These are phyloP conservation scores for Candida mesenterica DNA, from an alignment of 1,139 yeast genomes.

Conservation along the genomic window DNA sequence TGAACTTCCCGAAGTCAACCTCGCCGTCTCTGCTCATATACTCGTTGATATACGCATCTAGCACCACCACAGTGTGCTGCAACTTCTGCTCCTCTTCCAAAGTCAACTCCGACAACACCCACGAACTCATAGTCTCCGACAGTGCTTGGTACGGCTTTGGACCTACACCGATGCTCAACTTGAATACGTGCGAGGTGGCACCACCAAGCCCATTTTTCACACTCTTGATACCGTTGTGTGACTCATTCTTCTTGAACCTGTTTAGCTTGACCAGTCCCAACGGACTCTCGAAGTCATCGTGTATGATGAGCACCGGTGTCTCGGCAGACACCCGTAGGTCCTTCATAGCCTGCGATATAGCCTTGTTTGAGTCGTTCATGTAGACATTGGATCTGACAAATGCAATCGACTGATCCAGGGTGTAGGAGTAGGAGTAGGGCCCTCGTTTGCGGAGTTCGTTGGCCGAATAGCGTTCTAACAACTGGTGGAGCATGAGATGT, in stretches of 20 bases:
- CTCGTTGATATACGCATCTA: slow-evolving; percentile 11
- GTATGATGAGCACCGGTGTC: slow-evolving; percentile 26
- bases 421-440: slow-evolving; percentile 24
- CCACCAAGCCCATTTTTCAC: slow-evolving; percentile 14
- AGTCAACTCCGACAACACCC: slow-evolving; percentile 38
- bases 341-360: slow-evolving; percentile 26
- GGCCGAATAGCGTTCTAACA: slow-evolving; percentile 27
- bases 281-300: slow-evolving; percentile 40
- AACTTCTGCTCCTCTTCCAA: slow-evolving; percentile 11
- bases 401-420: slow-evolving; percentile 18
- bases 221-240: slow-evolving; percentile 43
- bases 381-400: slow-evolving; percentile 39
- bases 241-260: slow-evolving; percentile 33
- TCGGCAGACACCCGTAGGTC: slow-evolving; percentile 18
- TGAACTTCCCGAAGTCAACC: slow-evolving; percentile 14
- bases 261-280: slow-evolving; percentile 31
- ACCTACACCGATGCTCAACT: slow-evolving; percentile 45
- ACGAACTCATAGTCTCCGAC: slow-evolving; percentile 35
- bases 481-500: slow-evolving; percentile 31
- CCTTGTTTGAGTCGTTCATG: slow-evolving; percentile 42
- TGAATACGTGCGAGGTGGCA: slow-evolving; percentile 18
- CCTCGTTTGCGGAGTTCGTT: slow-evolving; percentile 21
- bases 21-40: slow-evolving; percentile 9
- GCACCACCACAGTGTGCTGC: slow-evolving; percentile 1
- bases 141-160: slow-evolving; percentile 41